phyloP scores from a whole-genome alignment of 441 rosid species.

The Brassica balearica region DNA sequence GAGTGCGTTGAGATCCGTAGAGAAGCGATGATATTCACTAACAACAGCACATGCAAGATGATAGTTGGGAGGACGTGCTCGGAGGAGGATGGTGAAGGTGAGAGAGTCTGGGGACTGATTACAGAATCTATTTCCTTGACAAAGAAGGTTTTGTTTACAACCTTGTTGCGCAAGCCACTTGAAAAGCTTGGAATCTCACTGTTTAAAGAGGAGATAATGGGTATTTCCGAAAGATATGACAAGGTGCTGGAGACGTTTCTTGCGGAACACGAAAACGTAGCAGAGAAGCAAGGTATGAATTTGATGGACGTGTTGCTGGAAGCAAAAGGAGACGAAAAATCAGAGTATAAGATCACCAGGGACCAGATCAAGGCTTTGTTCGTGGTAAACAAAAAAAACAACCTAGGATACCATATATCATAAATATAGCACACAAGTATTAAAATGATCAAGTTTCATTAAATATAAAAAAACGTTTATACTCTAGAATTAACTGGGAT shows the following conservation, averaged over 20 bases:
- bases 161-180: background rate
- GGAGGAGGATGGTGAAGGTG: background rate
- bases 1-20: background rate
- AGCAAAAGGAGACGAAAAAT: background rate
- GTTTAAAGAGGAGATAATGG: background rate
- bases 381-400: background rate
- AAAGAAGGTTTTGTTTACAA: background rate
- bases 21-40: slow-evolving; percentile 3
- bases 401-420: no score
- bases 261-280: slow-evolving; percentile 3
- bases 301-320: slow-evolving; percentile 5
- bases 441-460: no score
- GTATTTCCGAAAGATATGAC: slow-evolving; percentile 2
- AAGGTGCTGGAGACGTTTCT: slow-evolving; percentile 3
- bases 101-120: slow-evolving; percentile 3
- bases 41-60: background rate
- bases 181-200: background rate
- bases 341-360: slow-evolving; percentile 3
- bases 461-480: no score
- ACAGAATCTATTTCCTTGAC: background rate
- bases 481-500: no score
- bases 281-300: slow-evolving; percentile 3
- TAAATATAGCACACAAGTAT: no score
- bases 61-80: background rate
- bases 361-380: slow-evolving; percentile 1